Percentiles rank a stretch among this genome's conserved stretches.
phyloP scores from a whole-genome alignment of 331 rosid species.

The Rosa hybrid region DNA sequence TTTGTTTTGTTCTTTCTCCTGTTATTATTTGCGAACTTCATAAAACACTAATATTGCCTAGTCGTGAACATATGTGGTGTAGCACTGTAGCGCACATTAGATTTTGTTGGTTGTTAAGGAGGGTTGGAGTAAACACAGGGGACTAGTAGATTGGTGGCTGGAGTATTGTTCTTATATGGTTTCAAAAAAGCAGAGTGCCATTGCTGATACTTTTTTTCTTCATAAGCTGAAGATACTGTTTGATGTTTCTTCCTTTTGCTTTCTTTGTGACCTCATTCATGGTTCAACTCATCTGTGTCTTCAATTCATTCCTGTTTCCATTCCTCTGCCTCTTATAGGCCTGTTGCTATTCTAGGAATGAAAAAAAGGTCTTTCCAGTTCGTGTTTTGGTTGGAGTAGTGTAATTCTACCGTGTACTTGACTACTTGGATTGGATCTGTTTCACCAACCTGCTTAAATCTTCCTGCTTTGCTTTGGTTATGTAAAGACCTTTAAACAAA shows the following conservation, averaged over 20 bases:
- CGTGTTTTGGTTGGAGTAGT: not conserved
- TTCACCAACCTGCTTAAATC: not conserved
- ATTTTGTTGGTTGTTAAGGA: not conserved
- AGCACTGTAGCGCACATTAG: not conserved
- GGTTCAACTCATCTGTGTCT: not conserved
- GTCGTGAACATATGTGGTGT: not conserved
- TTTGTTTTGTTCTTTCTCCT: not conserved
- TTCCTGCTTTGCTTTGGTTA: conserved; percentile 8
- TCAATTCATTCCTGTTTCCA: too few species aligned
- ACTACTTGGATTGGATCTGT: not conserved
- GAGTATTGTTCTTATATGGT: not conserved
- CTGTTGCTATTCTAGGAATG: not conserved
- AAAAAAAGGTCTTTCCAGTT: not conserved
- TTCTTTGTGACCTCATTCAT: not conserved
- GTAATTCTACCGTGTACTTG: not conserved
- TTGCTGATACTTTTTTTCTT: not conserved
- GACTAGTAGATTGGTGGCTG: not conserved
- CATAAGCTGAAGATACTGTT: not conserved
- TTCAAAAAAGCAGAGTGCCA: not conserved
- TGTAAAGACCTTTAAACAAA: not conserved
- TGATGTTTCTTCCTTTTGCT: not conserved
- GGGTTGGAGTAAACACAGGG: not conserved
- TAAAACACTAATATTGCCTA: not conserved
- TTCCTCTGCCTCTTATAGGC: not conserved
- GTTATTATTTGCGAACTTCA: not conserved